Evolutionary conservation across 495 filamentous ascomycete genomes (phyloP), one percentile per base, ranked within the genome.

Genomic region (Elaphomyces granulatus): DNA sequence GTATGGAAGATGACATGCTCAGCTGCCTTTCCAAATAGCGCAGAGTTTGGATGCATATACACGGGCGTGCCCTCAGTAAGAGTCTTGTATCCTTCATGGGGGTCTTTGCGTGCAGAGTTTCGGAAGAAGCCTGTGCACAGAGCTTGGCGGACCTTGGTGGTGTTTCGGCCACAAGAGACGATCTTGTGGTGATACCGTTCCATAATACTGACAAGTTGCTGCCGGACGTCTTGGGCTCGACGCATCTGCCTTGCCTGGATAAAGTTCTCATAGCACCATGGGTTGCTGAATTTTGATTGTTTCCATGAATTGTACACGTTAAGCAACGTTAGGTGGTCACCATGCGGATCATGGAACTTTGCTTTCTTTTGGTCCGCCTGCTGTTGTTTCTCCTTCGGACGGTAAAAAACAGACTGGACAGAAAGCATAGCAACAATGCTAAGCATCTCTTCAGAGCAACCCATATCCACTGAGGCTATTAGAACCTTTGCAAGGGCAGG

Each of bases 271-370:
- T 82, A 84, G 49, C 92, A 96, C 92, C 92, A 99, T 2, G 90
- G 73, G 37, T 76, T 84, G 33, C 74, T 76, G 57, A 77, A 94
- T 7, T 77, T 80, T 45, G 73, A 80, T 10, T 76, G 62, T 53
- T 92, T 93, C 90, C 90, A 99, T 10, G 68, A 76, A 49, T 94
- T 94, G 68, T 94, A 99, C 2, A 96, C 92, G 52, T 96, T 96
- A 19, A 99, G 71, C 0, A 96, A 65, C 1, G 90, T 99, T 2
- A 96, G 63, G 52, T 99, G 90, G 46, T 99, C 90, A 26, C 92
- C 88, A 38, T 83, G 76, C 0, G 87, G 84, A 52, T 96, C 92
- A 57, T 95, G 85, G 62, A 96, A 96, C 54, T 93, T 94, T 30
- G 86, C 71, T 56, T 95, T 96, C 68, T 95, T 96, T 58, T 94